Conservation (phyloP, 208 protist species). For the Leishmania martiniquensis region DNA sequence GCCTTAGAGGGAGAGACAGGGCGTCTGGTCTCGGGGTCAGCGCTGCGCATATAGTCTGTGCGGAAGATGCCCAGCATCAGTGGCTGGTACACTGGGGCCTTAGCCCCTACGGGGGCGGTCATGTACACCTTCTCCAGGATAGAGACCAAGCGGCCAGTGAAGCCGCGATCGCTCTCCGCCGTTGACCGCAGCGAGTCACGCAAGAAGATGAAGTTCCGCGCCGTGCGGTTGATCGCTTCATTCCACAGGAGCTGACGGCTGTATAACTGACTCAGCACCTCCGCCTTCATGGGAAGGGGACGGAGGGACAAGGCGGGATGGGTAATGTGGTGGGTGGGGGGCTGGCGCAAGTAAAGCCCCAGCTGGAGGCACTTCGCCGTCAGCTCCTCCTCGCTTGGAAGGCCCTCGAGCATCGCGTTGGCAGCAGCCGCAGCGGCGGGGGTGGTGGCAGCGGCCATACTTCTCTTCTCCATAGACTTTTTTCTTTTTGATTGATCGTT, state of each 20-base stretch:
- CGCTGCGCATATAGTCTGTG: constrained; percentile 94
- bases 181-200: constrained; percentile 53
- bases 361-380: constrained; percentile 75
- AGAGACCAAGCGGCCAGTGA: constrained; percentile 85
- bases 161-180: constrained; percentile 71
- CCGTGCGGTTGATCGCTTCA: constrained; percentile 77
- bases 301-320: constrained; percentile 72
- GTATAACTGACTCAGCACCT: constrained; percentile 48
- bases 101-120: constrained; percentile 24
- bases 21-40: constrained; percentile 15
- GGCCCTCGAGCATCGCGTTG: not conserved
- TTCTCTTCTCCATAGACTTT: not conserved
- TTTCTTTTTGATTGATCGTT: too few relatives aligned
- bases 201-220: constrained; percentile 74
- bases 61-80: constrained; percentile 94
- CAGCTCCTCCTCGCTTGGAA: constrained; percentile 61
- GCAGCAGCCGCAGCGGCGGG: not conserved
- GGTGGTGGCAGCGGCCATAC: not conserved
- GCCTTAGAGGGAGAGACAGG: not conserved
- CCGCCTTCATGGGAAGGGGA: constrained; percentile 43
- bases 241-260: constrained; percentile 76
- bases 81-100: constrained; percentile 55
- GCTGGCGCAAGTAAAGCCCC: constrained; percentile 74
- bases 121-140: constrained; percentile 87
- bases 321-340: constrained; percentile 32